Percentiles rank a stretch among this genome's conserved stretches.
phyloP scores from a whole-genome alignment of 73 alveolate species.

The Breviolum minutum region DNA sequence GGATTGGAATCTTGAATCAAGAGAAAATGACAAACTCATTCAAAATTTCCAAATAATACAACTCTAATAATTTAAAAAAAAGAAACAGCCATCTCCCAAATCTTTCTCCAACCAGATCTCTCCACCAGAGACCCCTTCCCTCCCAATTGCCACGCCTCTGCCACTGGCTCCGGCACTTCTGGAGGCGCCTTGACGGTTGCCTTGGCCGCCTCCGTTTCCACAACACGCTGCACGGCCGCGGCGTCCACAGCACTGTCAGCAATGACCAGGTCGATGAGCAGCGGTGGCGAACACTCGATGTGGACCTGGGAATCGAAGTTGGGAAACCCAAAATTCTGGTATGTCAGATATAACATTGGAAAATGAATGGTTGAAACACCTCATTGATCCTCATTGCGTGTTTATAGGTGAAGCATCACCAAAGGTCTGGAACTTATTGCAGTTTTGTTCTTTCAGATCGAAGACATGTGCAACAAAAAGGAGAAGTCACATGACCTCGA shows the following conservation, averaged over 20 bases:
- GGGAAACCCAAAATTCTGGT: not conserved
- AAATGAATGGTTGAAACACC: not conserved
- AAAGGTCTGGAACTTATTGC: too few relatives aligned
- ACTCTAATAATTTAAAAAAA: too few relatives aligned
- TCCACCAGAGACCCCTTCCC: not conserved
- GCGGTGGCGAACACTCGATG: constrained; percentile 75
- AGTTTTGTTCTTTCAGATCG: too few relatives aligned
- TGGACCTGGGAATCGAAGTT: constrained; percentile 15
- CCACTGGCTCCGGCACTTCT: not conserved
- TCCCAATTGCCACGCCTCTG: not conserved
- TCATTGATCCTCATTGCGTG: too few relatives aligned
- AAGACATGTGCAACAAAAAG: too few relatives aligned
- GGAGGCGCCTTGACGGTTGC: not conserved
- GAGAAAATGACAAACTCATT: too few relatives aligned
- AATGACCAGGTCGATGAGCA: constrained; percentile 42
- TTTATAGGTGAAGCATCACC: too few relatives aligned
- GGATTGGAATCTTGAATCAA: too few relatives aligned
- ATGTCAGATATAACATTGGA: too few relatives aligned
- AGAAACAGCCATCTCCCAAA: too few relatives aligned
- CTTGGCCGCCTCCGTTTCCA: not conserved
- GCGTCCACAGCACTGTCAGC: constrained; percentile 11
- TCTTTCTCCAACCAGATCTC: too few relatives aligned
- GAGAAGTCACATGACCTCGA: not conserved
- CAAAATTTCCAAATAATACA: too few relatives aligned
- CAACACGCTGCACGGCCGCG: constrained; percentile 38